Conservation (phyloP, 2,329 filamentous ascomycete species). For the Didymella glomerata region DNA sequence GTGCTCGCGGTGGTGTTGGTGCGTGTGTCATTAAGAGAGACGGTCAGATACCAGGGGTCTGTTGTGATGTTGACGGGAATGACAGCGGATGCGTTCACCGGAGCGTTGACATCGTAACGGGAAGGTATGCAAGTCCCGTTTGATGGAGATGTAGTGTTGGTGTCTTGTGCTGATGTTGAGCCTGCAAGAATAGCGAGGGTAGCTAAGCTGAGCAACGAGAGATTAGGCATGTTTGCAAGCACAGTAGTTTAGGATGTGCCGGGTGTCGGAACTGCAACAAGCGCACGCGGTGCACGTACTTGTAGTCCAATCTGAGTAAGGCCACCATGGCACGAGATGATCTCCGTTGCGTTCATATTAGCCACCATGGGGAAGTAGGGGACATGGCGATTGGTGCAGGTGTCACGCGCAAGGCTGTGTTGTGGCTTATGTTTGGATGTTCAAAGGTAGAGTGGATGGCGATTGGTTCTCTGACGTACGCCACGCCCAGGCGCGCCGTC, state of each 20-base stretch:
- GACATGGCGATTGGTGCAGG: background rate
- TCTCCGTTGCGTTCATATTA: background rate
- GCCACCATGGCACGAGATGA: background rate
- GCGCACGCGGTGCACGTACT: background rate
- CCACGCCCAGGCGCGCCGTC: background rate
- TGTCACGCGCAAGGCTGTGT: background rate
- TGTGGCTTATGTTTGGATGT: background rate
- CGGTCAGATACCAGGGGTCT: slow-evolving; percentile 5
- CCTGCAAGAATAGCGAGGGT: background rate
- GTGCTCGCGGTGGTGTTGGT: background rate
- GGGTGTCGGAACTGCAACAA: background rate
- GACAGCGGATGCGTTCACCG: slow-evolving; percentile 4
- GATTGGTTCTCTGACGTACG: background rate
- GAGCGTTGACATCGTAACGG: background rate
- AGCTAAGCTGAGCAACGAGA: background rate
- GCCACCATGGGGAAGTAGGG: background rate
- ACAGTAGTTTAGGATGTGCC: background rate
- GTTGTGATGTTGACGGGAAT: background rate
- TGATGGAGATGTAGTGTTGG: background rate
- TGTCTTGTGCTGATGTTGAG: background rate
- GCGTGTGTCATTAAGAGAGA: slow-evolving; percentile 7
- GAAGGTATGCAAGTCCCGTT: background rate
- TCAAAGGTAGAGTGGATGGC: background rate
- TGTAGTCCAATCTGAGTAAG: background rate
- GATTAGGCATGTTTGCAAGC: background rate